Conservation (phyloP, 2,329 filamentous ascomycete species). For the Pleoardoris graminearum region DNA sequence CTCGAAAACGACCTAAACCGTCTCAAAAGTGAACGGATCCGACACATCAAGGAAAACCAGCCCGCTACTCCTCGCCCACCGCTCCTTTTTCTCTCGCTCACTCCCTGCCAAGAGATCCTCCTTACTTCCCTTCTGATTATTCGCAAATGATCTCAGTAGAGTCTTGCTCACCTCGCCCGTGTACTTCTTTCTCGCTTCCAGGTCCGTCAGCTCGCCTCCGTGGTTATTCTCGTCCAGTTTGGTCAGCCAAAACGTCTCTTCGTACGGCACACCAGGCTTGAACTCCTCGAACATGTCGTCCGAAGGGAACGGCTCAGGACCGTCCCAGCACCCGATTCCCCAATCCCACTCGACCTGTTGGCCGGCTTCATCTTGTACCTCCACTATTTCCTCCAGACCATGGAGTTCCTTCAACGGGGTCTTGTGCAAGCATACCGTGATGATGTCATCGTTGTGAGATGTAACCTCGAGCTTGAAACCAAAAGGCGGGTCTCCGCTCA, state of each 20-base stretch:
- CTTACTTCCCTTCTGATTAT: neutral
- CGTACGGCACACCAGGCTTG: slow-evolving; percentile 8
- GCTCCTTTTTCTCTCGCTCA: slow-evolving; percentile 3
- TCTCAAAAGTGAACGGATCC: slow-evolving; percentile 3
- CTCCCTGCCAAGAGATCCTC: neutral
- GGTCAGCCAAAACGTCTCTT: slow-evolving; percentile 7
- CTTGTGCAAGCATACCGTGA: slow-evolving; percentile 12
- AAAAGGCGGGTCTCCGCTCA: slow-evolving; percentile 12
- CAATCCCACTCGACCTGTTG: slow-evolving; percentile 11
- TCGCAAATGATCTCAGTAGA: neutral
- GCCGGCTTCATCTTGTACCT: slow-evolving; percentile 7
- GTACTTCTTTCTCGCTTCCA: neutral
- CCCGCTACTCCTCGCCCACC: neutral
- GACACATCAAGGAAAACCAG: neutral
- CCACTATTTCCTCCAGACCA: slow-evolving; percentile 8
- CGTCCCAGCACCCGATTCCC: slow-evolving; percentile 12
- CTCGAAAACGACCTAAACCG: no score
- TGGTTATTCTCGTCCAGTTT: neutral
- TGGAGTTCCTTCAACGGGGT: slow-evolving; percentile 12
- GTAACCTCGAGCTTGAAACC: slow-evolving; percentile 13
- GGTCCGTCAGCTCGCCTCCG: neutral
- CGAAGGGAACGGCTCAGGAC: slow-evolving; percentile 7
- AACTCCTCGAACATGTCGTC: slow-evolving; percentile 13
- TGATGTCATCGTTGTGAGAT: slow-evolving; percentile 3
- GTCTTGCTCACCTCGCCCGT: neutral